Conservation (phyloP, 495 filamentous ascomycete genomes). For the Apiosordaria backusii region DNA sequence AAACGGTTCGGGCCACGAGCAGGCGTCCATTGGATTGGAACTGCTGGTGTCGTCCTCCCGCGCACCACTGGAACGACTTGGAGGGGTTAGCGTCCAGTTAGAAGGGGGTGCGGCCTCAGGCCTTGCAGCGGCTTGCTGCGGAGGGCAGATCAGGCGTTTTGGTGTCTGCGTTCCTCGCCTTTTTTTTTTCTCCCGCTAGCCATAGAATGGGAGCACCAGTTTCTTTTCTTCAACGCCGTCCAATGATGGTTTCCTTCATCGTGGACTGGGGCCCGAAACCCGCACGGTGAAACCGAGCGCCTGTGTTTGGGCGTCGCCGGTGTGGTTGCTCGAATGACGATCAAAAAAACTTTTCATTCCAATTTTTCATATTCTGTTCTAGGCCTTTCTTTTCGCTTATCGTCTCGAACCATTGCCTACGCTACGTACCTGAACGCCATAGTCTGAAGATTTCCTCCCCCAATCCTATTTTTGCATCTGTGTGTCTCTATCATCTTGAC, state of each 20-base stretch:
- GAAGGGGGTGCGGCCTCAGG: slow-evolving; percentile 19
- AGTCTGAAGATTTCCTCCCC: neutral
- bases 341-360: neutral
- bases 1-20: neutral
- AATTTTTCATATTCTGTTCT: neutral
- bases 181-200: neutral
- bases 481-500: slow-evolving; percentile 3
- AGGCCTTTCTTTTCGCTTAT: neutral
- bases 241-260: neutral
- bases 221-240: slow-evolving; percentile 11
- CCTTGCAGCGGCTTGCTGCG: slow-evolving; percentile 15
- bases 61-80: neutral
- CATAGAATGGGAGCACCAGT: slow-evolving; percentile 6
- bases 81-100: neutral
- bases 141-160: slow-evolving; percentile 21
- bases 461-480: slow-evolving; percentile 3
- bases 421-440: neutral
- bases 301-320: neutral
- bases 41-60: slow-evolving; percentile 3
- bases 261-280: neutral
- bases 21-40: neutral
- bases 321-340: neutral
- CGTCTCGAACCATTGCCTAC: neutral
- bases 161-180: slow-evolving; percentile 21
- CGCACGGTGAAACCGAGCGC: slow-evolving; percentile 2